Conservation (phyloP, 352 stramenopile genomes). For the Pythium sukuiense region DNA sequence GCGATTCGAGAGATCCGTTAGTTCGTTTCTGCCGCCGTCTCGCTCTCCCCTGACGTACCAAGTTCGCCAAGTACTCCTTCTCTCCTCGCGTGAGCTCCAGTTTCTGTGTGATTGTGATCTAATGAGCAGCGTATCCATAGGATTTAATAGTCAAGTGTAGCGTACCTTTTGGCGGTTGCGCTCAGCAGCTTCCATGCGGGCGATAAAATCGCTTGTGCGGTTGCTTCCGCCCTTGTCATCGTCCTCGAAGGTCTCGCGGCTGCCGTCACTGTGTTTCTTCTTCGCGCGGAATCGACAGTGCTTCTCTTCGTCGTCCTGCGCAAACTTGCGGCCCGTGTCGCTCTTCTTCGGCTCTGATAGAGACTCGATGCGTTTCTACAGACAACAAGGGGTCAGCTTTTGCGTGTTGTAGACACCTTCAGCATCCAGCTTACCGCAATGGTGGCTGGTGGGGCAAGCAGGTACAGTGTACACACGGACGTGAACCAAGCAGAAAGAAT, state of each 20-base stretch:
- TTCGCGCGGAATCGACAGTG: constrained; percentile 70
- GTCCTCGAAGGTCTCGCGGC: constrained; percentile 31
- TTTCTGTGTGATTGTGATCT: constrained; percentile 38
- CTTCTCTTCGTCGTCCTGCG: constrained; percentile 67
- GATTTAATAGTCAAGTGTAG: background rate
- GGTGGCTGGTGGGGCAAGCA: background rate
- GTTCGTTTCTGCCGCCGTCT: background rate
- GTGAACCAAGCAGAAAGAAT: no score
- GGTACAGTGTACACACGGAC: background rate
- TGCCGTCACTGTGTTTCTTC: constrained; percentile 30
- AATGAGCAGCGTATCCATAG: background rate
- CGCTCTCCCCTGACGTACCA: constrained; percentile 6
- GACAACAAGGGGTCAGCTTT: background rate
- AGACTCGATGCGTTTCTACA: constrained; percentile 63
- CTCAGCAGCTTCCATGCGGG: constrained; percentile 78
- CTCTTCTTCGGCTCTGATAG: constrained; percentile 55
- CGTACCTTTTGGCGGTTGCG: constrained; percentile 74
- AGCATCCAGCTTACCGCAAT: constrained; percentile 14
- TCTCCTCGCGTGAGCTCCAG: constrained; percentile 69
- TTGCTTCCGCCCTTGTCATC: constrained; percentile 33
- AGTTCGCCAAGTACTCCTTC: constrained; percentile 58
- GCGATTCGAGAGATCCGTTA: background rate
- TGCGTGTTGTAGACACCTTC: background rate
- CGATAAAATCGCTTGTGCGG: constrained; percentile 49
- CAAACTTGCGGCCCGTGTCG: constrained; percentile 48